phyloP scores from a whole-genome alignment of 208 protist genomes.

The Porcisia deanei region DNA sequence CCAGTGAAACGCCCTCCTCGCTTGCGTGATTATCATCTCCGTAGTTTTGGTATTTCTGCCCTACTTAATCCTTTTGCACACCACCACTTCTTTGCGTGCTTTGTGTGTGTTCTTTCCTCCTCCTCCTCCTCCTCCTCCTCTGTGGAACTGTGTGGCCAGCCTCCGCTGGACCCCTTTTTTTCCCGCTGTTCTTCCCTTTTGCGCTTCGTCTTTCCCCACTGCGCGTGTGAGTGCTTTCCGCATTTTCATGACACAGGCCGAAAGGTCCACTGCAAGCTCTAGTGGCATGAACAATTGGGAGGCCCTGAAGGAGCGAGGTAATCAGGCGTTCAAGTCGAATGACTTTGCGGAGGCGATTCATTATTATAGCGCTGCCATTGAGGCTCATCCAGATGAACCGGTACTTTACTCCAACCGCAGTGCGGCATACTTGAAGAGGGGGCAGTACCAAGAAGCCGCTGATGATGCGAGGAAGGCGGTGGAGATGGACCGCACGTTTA shows the following conservation, averaged over 20 bases:
- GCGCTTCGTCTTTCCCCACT: background rate
- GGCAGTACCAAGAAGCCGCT: conserved; percentile 50
- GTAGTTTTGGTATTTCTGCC: background rate
- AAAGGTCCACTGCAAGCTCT: background rate
- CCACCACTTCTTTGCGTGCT: background rate
- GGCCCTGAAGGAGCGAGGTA: conserved; percentile 86
- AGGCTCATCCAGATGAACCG: conserved; percentile 50
- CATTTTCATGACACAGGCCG: conserved; percentile 20
- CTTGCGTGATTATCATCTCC: background rate
- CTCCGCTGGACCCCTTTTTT: background rate
- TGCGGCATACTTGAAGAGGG: conserved; percentile 78
- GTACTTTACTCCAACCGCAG: conserved; percentile 94
- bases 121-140: background rate
- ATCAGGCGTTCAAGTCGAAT: conserved; percentile 85
- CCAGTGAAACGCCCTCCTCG: background rate
- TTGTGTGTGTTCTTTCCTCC: background rate
- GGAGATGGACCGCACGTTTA: conserved; percentile 73
- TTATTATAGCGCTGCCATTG: conserved; percentile 88
- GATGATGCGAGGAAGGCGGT: conserved; percentile 77
- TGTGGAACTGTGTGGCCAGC: background rate
- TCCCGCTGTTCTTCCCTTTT: background rate
- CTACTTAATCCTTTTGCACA: background rate
- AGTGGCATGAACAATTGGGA: conserved; percentile 39
- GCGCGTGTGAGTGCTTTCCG: background rate
- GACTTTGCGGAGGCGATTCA: conserved; percentile 77